Conservation (phyloP, 2,329 filamentous ascomycete genomes). For the Claviceps africana region DNA sequence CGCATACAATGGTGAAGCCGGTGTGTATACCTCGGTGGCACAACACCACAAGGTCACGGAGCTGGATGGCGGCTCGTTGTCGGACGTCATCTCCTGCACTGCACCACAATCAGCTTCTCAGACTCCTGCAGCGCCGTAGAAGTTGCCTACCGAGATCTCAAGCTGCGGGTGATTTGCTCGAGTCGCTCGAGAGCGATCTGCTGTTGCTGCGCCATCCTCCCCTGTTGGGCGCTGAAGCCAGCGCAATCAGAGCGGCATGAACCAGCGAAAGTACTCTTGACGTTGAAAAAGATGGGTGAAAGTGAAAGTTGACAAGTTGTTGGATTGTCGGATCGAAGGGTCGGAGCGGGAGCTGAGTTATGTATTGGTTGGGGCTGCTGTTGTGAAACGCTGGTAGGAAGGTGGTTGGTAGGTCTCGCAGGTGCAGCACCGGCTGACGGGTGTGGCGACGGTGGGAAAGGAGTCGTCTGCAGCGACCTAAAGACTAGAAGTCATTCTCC, state of each 20-base stretch:
- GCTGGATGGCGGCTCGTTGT: constrained; percentile 37
- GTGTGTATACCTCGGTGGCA: constrained; percentile 37
- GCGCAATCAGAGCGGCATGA: constrained; percentile 16
- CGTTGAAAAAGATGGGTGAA: not conserved
- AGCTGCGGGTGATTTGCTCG: constrained; percentile 39
- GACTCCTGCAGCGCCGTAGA: not conserved
- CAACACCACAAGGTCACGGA: constrained; percentile 39
- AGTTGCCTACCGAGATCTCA: constrained; percentile 37
- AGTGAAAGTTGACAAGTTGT: not conserved
- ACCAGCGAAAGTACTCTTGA: constrained; percentile 5
- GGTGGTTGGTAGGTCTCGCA: constrained; percentile 3
- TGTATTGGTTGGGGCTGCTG: not conserved
- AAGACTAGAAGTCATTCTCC: not conserved
- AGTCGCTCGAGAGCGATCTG: constrained; percentile 41
- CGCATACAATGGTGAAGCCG: not conserved
- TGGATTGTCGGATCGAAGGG: not conserved
- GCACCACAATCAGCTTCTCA: constrained; percentile 7
- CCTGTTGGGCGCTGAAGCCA: constrained; percentile 13
- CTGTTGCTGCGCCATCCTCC: constrained; percentile 30
- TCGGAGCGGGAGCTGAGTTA: not conserved
- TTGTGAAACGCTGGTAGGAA: constrained; percentile 1
- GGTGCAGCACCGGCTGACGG: constrained; percentile 2
- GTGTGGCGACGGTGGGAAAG: constrained; percentile 1
- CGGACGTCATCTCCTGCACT: constrained; percentile 33
- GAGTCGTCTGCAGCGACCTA: not conserved